These are phyloP conservation scores for Microascus cirrosus DNA, from an alignment of 2,329 filamentous ascomycete genomes.

Conservation along the genomic window DNA sequence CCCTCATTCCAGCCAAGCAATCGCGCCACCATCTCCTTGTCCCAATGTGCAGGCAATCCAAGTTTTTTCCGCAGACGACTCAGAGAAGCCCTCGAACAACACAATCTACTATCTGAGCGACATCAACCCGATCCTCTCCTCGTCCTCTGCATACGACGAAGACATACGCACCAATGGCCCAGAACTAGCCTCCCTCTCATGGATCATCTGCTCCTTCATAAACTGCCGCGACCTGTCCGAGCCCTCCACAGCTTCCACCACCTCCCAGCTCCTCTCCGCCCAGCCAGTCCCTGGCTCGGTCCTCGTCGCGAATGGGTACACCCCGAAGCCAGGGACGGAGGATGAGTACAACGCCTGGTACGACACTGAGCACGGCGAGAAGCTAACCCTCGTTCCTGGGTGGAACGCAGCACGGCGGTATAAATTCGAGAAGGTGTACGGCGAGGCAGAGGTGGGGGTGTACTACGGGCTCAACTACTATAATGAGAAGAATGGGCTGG, in stretches of 20 bases:
- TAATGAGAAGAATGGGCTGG: slow-evolving; percentile 8
- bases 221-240: slow-evolving; percentile 6
- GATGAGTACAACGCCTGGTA: slow-evolving; percentile 10
- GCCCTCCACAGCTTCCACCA: not conserved
- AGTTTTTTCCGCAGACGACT: not conserved
- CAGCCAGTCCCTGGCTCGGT: slow-evolving; percentile 1
- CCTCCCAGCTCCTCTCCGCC: not conserved
- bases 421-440: slow-evolving; percentile 5
- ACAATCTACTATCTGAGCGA: slow-evolving; percentile 8
- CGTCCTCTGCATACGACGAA: slow-evolving; percentile 1
- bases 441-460: slow-evolving; percentile 5
- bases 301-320: slow-evolving; percentile 8
- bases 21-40: not conserved
- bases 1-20: no score
- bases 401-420: slow-evolving; percentile 9
- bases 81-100: slow-evolving; percentile 1
- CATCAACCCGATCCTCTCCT: slow-evolving; percentile 6
- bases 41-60: slow-evolving; percentile 2
- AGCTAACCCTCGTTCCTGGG: slow-evolving; percentile 7
- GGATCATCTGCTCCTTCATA: slow-evolving; percentile 7
- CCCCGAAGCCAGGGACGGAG: slow-evolving; percentile 7
- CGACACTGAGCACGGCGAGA: slow-evolving; percentile 7
- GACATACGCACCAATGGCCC: slow-evolving; percentile 1
- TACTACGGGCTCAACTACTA: slow-evolving; percentile 10
- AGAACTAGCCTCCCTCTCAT: slow-evolving; percentile 2